phyloP scores from a whole-genome alignment of 2,329 filamentous ascomycete species.

The Helotiales sp. region DNA sequence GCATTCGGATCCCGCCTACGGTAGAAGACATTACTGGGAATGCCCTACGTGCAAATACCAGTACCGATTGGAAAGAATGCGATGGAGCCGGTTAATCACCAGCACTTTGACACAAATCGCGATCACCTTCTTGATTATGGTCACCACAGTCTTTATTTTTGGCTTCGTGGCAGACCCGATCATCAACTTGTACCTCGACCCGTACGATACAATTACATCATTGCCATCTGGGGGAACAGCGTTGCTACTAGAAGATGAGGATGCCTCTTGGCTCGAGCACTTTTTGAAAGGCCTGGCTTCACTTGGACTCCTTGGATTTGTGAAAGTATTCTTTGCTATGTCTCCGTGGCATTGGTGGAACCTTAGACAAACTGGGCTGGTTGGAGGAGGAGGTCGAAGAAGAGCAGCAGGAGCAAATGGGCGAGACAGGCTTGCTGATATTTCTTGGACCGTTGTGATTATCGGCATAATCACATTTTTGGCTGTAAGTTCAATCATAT shows the following conservation, averaged over 20 bases:
- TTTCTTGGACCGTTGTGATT: conserved; percentile 79
- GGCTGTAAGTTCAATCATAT: conserved; percentile 60
- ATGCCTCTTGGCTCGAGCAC: conserved; percentile 76
- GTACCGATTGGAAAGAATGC: conserved; percentile 79
- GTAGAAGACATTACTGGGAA: conserved; percentile 76
- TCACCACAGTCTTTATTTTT: conserved; percentile 76
- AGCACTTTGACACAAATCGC: conserved; percentile 69
- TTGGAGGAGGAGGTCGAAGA: conserved; percentile 55
- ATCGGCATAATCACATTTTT: conserved; percentile 83
- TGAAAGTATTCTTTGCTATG: conserved; percentile 78
- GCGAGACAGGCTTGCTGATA: conserved; percentile 75
- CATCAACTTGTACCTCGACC: conserved; percentile 85
- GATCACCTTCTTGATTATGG: conserved; percentile 74
- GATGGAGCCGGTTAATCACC: conserved; percentile 72
- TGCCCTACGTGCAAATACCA: conserved; percentile 87
- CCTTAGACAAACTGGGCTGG: conserved; percentile 64
- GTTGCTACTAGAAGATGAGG: conserved; percentile 52
- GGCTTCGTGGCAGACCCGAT: conserved; percentile 94
- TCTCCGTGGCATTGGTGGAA: conserved; percentile 80
- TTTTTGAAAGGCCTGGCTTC: conserved; percentile 91
- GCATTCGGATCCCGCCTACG: conserved; percentile 68
- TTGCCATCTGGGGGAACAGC: conserved; percentile 49
- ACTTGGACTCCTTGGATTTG: conserved; percentile 81
- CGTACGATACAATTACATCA: conserved; percentile 63
- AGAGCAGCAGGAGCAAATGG: conserved; percentile 67